Conservation (phyloP, 2,329 filamentous ascomycete species). For the Hypoxylon sp. region DNA sequence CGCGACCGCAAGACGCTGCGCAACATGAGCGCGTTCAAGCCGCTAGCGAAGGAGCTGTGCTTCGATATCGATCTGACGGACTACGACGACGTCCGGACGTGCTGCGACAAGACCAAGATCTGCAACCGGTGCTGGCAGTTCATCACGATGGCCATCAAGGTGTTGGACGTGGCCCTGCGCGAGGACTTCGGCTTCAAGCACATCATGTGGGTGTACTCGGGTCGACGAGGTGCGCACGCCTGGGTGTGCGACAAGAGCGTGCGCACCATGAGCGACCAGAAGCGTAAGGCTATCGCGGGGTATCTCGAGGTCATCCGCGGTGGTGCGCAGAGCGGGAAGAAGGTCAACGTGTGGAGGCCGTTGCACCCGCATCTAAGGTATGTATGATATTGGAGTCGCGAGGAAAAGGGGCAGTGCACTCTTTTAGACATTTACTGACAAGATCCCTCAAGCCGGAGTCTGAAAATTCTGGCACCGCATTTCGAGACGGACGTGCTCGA, state of each 20-base stretch:
- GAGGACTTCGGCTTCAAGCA: slow-evolving; percentile 98
- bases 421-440: slow-evolving; percentile 2
- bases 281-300: slow-evolving; percentile 82
- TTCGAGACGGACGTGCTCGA: slow-evolving; percentile 85
- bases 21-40: slow-evolving; percentile 79
- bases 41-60: slow-evolving; percentile 90
- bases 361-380: slow-evolving; percentile 87
- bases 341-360: slow-evolving; percentile 82
- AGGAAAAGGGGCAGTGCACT: too few relatives aligned
- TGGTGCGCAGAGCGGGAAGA: slow-evolving; percentile 84
- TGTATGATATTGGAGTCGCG: slow-evolving; percentile 39
- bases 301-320: slow-evolving; percentile 93
- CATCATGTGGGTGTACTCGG: slow-evolving; percentile 98
- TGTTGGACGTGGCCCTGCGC: slow-evolving; percentile 83
- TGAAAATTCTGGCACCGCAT: slow-evolving; percentile 82
- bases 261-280: slow-evolving; percentile 83
- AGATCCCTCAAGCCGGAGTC: slow-evolving; percentile 66
- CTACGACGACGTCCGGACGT: slow-evolving; percentile 96
- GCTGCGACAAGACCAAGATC: slow-evolving; percentile 92
- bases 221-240: slow-evolving; percentile 93
- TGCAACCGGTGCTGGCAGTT: slow-evolving; percentile 96
- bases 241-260: slow-evolving; percentile 96
- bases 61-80: slow-evolving; percentile 99
- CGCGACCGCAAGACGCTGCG: slow-evolving; percentile 89
- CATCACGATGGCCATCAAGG: slow-evolving; percentile 97